These are phyloP conservation scores for Talaromyces islandicus DNA, from an alignment of 2,329 filamentous ascomycete species.

Conservation along the genomic window DNA sequence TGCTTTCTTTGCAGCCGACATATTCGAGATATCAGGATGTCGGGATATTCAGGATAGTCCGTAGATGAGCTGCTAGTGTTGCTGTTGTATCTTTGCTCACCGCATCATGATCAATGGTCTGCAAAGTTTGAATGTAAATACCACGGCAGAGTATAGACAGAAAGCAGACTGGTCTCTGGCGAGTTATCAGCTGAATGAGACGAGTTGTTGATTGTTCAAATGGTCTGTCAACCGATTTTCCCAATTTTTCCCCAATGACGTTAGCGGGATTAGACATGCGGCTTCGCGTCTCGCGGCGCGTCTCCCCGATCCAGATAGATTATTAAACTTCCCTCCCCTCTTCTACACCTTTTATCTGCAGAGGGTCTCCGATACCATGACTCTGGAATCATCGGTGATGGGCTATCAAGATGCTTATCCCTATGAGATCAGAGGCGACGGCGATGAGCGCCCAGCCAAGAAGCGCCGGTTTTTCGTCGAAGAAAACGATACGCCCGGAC, in stretches of 20 bases:
- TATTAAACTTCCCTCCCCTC: neutral
- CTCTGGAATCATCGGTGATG: slow-evolving; percentile 20
- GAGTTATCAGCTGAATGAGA: neutral
- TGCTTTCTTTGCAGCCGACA: slow-evolving; percentile 2
- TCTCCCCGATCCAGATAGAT: slow-evolving; percentile 17
- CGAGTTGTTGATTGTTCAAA: neutral
- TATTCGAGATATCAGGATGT: neutral
- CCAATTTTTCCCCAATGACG: slow-evolving; percentile 17
- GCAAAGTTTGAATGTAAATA: neutral
- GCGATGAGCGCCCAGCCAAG: slow-evolving; percentile 51
- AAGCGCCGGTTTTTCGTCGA: slow-evolving; percentile 60
- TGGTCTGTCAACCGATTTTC: neutral
- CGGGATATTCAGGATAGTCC: neutral
- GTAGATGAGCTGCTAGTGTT: neutral
- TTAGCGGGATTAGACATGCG: slow-evolving; percentile 17
- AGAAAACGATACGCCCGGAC: slow-evolving; percentile 24
- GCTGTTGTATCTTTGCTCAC: neutral
- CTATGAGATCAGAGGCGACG: neutral
- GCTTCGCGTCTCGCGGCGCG: slow-evolving; percentile 29
- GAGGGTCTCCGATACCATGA: neutral
- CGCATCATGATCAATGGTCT: neutral
- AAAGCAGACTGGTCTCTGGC: neutral
- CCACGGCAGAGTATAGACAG: neutral
- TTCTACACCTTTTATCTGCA: neutral
- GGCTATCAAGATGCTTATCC: slow-evolving; percentile 29